Conservation (phyloP, 2,329 filamentous ascomycete species). For the Aspergillus udagawae region DNA sequence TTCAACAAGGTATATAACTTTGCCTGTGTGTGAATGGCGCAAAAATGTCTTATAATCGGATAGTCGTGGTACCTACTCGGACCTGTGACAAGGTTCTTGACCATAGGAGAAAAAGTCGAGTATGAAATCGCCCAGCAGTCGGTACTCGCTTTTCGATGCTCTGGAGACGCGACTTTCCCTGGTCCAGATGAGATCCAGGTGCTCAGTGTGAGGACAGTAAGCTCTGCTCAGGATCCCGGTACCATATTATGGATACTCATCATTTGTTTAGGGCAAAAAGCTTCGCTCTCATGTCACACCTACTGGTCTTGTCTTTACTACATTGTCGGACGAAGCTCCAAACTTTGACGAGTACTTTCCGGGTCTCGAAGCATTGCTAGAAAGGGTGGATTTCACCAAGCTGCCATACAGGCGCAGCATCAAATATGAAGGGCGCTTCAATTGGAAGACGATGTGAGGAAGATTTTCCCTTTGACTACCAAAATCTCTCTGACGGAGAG, state of each 20-base stretch:
- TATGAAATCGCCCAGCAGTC: constrained; percentile 51
- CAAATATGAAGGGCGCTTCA: constrained; percentile 54
- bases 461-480: not conserved
- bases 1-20: constrained; percentile 42
- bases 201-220: constrained; percentile 30
- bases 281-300: constrained; percentile 43
- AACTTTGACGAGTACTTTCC: constrained; percentile 53
- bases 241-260: not conserved
- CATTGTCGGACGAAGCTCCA: constrained; percentile 47
- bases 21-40: not conserved
- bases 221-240: not conserved
- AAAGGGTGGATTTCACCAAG: constrained; percentile 51
- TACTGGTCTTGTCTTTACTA: constrained; percentile 52
- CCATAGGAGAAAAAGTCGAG: constrained; percentile 37
- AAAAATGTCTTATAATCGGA: not conserved
- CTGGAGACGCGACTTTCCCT: constrained; percentile 24
- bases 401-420: constrained; percentile 51
- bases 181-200: constrained; percentile 39
- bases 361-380: constrained; percentile 47
- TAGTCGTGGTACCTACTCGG: constrained; percentile 53
- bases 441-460: constrained; percentile 56
- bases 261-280: constrained; percentile 11
- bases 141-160: constrained; percentile 37
- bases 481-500: not conserved
- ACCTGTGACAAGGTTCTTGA: constrained; percentile 48